phyloP scores from a whole-genome alignment of 345 rosid genomes.

The Leavenworthia alabamica region DNA sequence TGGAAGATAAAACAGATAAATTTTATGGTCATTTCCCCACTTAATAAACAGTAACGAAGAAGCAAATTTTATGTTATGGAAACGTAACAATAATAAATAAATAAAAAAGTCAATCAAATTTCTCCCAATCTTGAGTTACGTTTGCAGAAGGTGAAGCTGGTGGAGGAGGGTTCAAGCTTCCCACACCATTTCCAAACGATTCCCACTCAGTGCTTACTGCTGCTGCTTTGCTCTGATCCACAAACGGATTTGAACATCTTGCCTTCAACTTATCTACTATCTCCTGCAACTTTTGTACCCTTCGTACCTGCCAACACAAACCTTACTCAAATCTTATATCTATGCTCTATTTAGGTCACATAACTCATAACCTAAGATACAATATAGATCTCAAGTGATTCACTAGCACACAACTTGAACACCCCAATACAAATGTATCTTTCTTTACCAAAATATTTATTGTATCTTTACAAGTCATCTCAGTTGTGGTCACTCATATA shows the following conservation, averaged over 20 bases:
- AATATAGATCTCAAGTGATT: neutral
- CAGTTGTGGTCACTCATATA: neutral
- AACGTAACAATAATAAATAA: slow-evolving; percentile 11
- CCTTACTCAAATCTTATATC: slow-evolving; percentile 1
- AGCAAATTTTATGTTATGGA: neutral
- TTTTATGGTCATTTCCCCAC: neutral
- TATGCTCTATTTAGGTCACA: neutral
- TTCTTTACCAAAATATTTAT: neutral
- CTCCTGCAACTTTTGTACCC: slow-evolving; percentile 70
- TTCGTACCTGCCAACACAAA: slow-evolving; percentile 45
- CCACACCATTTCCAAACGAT: slow-evolving; percentile 60
- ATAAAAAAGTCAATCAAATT: slow-evolving; percentile 51
- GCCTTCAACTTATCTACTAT: slow-evolving; percentile 60
- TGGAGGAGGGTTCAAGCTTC: slow-evolving; percentile 65
- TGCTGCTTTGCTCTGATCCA: slow-evolving; percentile 36
- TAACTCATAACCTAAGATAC: neutral
- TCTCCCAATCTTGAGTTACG: slow-evolving; percentile 66
- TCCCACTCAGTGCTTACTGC: slow-evolving; percentile 73
- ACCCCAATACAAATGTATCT: neutral
- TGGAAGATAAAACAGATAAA: neutral
- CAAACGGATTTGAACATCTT: slow-evolving; percentile 52
- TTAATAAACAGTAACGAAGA: neutral
- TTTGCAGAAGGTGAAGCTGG: slow-evolving; percentile 43
- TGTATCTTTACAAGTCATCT: neutral
- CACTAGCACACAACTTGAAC: neutral